Conservation (phyloP, 176 grass and related monocot genomes). For the Carex kokanica region DNA sequence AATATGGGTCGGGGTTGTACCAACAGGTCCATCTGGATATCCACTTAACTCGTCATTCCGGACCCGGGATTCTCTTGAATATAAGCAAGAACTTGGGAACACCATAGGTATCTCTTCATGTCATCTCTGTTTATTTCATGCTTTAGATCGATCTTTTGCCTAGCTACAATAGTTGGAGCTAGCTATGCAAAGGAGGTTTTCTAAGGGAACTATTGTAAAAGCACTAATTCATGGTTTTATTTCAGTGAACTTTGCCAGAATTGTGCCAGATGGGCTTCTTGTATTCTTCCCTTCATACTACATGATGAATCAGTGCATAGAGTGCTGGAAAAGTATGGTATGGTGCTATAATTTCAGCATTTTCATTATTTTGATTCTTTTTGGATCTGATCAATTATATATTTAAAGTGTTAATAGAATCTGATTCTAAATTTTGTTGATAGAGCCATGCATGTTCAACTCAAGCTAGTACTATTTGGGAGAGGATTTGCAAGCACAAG, state of each 20-base stretch:
- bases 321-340: constrained; percentile 92
- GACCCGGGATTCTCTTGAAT: constrained; percentile 69
- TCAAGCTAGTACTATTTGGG: constrained; percentile 71
- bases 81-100: constrained; percentile 95
- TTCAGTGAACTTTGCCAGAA: constrained; percentile 92
- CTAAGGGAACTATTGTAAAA: background rate
- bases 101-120: constrained; percentile 50
- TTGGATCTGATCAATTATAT: constrained; percentile 28
- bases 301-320: constrained; percentile 95
- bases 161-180: background rate
- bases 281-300: constrained; percentile 99
- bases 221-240: constrained; percentile 26
- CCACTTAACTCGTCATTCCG: constrained; percentile 92
- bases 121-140: constrained; percentile 22
- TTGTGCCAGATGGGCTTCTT: constrained; percentile 91
- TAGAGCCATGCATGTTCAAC: constrained; percentile 74
- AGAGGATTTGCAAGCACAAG: constrained; percentile 88
- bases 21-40: constrained; percentile 81
- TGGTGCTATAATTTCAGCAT: constrained; percentile 13
- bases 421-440: constrained; percentile 8
- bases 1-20: constrained; percentile 86
- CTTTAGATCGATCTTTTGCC: background rate
- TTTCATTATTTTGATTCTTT: constrained; percentile 26
- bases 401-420: constrained; percentile 10
- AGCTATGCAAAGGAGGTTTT: background rate